phyloP scores from a whole-genome alignment of 2,329 filamentous ascomycete genomes.

The Pseudogymnoascus sp. region DNA sequence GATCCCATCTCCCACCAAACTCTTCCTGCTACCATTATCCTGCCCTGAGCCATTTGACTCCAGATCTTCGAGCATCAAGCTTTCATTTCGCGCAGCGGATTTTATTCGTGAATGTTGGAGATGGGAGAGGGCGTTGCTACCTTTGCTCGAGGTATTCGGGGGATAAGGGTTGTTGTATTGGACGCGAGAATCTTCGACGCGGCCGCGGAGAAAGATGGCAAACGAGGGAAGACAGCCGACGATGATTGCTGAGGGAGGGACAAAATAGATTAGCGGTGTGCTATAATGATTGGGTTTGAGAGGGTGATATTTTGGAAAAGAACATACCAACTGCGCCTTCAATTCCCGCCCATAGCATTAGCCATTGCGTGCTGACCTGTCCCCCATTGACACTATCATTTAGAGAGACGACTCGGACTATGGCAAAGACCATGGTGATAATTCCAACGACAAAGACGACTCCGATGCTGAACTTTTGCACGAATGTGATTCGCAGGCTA shows the following conservation, averaged over 20 bases:
- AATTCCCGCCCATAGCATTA: slow-evolving; percentile 16
- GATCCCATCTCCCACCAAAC: slow-evolving; percentile 10
- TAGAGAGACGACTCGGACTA: slow-evolving; percentile 17
- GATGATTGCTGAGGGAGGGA: slow-evolving; percentile 11
- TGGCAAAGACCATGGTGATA: slow-evolving; percentile 18
- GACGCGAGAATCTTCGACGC: slow-evolving; percentile 10
- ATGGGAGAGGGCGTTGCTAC: neutral
- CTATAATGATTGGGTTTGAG: neutral
- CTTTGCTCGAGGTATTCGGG: neutral
- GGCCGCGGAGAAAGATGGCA: slow-evolving; percentile 16
- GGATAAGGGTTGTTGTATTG: neutral
- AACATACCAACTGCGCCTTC: slow-evolving; percentile 15
- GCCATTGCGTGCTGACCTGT: slow-evolving; percentile 15
- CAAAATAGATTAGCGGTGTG: neutral
- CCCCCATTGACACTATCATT: slow-evolving; percentile 11
- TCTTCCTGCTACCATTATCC: slow-evolving; percentile 10
- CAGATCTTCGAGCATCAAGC: slow-evolving; percentile 12
- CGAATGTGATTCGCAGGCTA: slow-evolving; percentile 13
- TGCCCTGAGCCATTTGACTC: slow-evolving; percentile 1
- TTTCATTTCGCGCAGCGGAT: slow-evolving; percentile 12
- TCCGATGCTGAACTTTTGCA: slow-evolving; percentile 15
- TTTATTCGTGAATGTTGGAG: slow-evolving; percentile 9
- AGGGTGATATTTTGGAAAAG: neutral
- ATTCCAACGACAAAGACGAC: slow-evolving; percentile 16
- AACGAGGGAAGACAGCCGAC: slow-evolving; percentile 18